phyloP scores from a whole-genome alignment of 768 basidiomycete genomes.

The Pisolithus sp. region DNA sequence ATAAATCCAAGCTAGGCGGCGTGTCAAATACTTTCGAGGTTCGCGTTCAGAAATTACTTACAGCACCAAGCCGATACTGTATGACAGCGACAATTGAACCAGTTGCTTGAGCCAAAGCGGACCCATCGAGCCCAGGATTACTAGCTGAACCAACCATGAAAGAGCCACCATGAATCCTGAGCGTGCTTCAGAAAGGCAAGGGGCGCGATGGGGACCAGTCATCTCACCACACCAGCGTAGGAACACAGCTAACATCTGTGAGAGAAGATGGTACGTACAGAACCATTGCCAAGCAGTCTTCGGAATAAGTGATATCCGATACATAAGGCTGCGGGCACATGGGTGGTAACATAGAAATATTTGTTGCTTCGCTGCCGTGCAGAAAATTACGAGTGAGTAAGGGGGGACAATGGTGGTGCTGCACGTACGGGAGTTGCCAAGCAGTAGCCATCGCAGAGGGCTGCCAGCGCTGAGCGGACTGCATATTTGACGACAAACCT shows the following conservation, averaged over 20 bases:
- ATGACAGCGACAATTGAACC: constrained; percentile 74
- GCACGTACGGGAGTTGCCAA: constrained; percentile 61
- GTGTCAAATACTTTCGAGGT: not conserved
- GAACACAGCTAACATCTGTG: constrained; percentile 27
- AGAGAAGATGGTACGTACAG: constrained; percentile 56
- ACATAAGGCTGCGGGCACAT: constrained; percentile 64
- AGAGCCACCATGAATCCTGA: constrained; percentile 84
- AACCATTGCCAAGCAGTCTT: constrained; percentile 80
- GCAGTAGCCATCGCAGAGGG: constrained; percentile 44
- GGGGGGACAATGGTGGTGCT: not conserved
- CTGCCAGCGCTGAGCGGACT: constrained; percentile 53
- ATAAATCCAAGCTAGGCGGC: constrained; percentile 62
- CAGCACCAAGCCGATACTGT: constrained; percentile 79
- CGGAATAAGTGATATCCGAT: constrained; percentile 45
- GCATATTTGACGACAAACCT: constrained; percentile 68
- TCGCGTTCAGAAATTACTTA: constrained; percentile 30
- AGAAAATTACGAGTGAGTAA: not conserved
- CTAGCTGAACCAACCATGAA: constrained; percentile 67
- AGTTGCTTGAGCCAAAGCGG: constrained; percentile 61
- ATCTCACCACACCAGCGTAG: constrained; percentile 58
- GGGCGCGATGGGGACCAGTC: not conserved
- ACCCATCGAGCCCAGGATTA: constrained; percentile 69
- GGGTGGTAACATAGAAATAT: constrained; percentile 53
- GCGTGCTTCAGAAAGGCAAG: not conserved
- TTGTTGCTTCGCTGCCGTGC: constrained; percentile 42